A percentile compares a stretch with the other conserved stretches of the same genome.
Evolutionary conservation across 257 asterid species (phyloP).

Genomic region (Solanum arcanum): DNA sequence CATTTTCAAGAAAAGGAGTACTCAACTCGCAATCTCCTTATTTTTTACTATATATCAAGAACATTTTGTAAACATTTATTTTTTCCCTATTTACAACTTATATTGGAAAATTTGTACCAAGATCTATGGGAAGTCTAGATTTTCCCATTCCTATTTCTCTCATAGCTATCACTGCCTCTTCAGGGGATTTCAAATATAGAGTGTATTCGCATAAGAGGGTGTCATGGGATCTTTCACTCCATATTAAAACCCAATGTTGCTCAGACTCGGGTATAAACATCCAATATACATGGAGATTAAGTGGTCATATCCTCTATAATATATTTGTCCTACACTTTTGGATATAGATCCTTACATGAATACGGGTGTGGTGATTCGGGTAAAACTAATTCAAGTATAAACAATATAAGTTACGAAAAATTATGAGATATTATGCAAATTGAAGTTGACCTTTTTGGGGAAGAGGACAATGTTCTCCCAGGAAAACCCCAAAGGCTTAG

Average conservation of each 20-base stretch:
- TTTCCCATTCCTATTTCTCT: neutral
- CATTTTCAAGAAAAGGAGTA: neutral
- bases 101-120: too few relatives aligned
- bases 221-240: neutral
- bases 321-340: neutral
- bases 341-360: neutral
- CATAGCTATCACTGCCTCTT: neutral
- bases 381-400: neutral
- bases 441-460: rapidly evolving
- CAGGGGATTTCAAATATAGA: too few relatives aligned
- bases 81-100: neutral
- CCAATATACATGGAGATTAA: too few relatives aligned
- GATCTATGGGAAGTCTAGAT: neutral
- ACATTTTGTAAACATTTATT: neutral
- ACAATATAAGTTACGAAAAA: too few relatives aligned
- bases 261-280: neutral
- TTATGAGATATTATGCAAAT: neutral
- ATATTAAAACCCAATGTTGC: neutral
- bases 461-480: neutral
- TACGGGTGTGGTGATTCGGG: too few relatives aligned
- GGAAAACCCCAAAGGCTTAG: too few relatives aligned
- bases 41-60: neutral
- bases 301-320: neutral
- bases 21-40: neutral
- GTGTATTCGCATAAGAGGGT: neutral